Percentiles rank a stretch among this genome's conserved stretches.
These are phyloP conservation scores for Gryganskiella cystojenkinii DNA, from an alignment of 192 early-diverging fungal genomes.

Conservation along the genomic window DNA sequence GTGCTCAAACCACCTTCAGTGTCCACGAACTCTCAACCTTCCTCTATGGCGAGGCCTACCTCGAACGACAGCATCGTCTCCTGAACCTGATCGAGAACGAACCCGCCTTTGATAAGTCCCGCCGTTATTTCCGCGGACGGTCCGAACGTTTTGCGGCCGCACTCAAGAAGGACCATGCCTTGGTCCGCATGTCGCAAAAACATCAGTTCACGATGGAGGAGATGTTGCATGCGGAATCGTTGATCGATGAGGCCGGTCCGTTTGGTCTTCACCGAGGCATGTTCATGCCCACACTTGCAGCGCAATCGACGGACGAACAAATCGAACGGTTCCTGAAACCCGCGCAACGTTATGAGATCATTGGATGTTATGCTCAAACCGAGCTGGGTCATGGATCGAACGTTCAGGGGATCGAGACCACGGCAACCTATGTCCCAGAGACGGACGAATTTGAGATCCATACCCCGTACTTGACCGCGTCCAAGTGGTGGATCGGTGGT, in stretches of 20 bases:
- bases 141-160: constrained; percentile 72
- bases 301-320: constrained; percentile 81
- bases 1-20: constrained; percentile 70
- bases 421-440: constrained; percentile 82
- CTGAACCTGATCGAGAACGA: constrained; percentile 70
- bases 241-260: constrained; percentile 64
- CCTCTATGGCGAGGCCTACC: constrained; percentile 70
- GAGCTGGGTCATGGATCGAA: constrained; percentile 86
- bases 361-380: constrained; percentile 89
- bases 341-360: constrained; percentile 77
- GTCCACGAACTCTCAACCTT: constrained; percentile 71
- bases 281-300: constrained; percentile 84
- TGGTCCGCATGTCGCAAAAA: constrained; percentile 65
- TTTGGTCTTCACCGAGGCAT: constrained; percentile 80
- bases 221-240: constrained; percentile 54
- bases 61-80: constrained; percentile 65
- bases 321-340: constrained; percentile 77
- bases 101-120: constrained; percentile 77
- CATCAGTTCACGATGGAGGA: constrained; percentile 63
- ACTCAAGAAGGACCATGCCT: constrained; percentile 68
- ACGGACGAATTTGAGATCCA: constrained; percentile 91
- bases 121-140: constrained; percentile 76
- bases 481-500: constrained; percentile 92
- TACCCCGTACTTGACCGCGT: constrained; percentile 76
- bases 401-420: constrained; percentile 89